Evolutionary conservation across 208 protist genomes (phyloP).

Genomic region (Trypanosoma mega): DNA sequence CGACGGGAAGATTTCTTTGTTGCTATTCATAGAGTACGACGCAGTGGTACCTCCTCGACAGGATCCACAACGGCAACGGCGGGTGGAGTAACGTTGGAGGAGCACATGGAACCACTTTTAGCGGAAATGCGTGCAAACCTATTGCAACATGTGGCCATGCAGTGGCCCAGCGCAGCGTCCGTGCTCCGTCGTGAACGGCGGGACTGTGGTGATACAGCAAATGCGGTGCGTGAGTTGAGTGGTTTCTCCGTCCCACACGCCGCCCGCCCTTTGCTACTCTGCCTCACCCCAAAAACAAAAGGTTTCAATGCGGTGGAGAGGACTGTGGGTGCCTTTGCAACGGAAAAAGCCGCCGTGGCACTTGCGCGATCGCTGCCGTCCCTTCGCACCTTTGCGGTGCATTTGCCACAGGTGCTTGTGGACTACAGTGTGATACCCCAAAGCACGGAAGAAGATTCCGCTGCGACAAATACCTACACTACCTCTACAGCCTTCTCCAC

Average conservation of each 20-base stretch:
- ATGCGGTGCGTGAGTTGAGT: constrained; percentile 55
- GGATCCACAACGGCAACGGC: no score
- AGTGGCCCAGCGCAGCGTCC: constrained; percentile 53
- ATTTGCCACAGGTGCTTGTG: constrained; percentile 51
- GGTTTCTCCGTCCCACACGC: constrained; percentile 58
- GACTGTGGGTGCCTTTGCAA: constrained; percentile 15
- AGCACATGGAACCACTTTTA: constrained; percentile 63
- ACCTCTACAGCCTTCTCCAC: neutral
- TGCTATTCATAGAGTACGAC: constrained; percentile 62
- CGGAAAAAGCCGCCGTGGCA: constrained; percentile 20
- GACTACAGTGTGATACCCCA: constrained; percentile 15
- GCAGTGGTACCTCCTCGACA: no score
- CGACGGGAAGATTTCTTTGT: constrained; percentile 72
- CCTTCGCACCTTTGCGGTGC: constrained; percentile 27
- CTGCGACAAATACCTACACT: no score
- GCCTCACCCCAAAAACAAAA: constrained; percentile 30
- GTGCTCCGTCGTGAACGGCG: constrained; percentile 33
- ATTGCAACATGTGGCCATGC: constrained; percentile 36
- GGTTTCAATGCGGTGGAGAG: constrained; percentile 19
- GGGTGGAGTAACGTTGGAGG: no score
- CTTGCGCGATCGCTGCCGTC: constrained; percentile 25
- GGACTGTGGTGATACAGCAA: constrained; percentile 50
- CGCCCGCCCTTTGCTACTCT: constrained; percentile 49
- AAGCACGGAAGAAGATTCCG: no score
- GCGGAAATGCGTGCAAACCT: constrained; percentile 36